A percentile compares a stretch with the other conserved stretches of the same genome.
Evolutionary conservation across 2,329 filamentous ascomycete genomes (phyloP).

Genomic region (Diaporthe capsici): DNA sequence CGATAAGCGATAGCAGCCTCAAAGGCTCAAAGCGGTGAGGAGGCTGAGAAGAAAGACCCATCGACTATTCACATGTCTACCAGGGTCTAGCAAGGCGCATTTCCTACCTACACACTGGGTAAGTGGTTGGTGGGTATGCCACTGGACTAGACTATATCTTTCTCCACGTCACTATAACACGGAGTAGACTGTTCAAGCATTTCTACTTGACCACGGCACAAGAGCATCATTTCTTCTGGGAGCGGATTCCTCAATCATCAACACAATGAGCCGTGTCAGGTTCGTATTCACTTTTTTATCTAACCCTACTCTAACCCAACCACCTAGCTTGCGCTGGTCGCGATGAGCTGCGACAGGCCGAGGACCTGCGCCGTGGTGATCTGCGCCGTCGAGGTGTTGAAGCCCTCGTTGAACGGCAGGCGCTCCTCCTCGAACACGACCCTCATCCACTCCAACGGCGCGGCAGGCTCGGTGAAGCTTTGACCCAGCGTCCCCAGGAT

Average conservation of each 20-base stretch:
- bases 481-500: slow-evolving; percentile 16
- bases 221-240: background rate
- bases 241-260: background rate
- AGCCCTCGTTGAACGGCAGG: slow-evolving; percentile 28
- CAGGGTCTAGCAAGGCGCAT: background rate
- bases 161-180: background rate
- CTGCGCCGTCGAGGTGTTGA: slow-evolving; percentile 19
- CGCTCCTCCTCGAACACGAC: slow-evolving; percentile 24
- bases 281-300: background rate
- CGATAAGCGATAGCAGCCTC: slow-evolving; percentile 21
- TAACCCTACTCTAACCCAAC: background rate
- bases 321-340: slow-evolving; percentile 19
- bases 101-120: background rate
- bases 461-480: slow-evolving; percentile 23
- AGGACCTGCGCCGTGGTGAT: slow-evolving; percentile 10
- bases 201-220: background rate
- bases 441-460: slow-evolving; percentile 24
- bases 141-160: background rate
- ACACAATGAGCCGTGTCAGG: background rate
- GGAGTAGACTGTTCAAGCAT: too few species aligned
- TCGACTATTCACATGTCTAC: background rate
- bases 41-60: background rate
- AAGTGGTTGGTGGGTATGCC: too few species aligned
- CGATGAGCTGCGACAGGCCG: slow-evolving; percentile 19
- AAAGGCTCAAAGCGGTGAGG: background rate